Evolutionary conservation across 176 grass and related monocot species (phyloP).

Genomic region (Phyllostachys edulis): DNA sequence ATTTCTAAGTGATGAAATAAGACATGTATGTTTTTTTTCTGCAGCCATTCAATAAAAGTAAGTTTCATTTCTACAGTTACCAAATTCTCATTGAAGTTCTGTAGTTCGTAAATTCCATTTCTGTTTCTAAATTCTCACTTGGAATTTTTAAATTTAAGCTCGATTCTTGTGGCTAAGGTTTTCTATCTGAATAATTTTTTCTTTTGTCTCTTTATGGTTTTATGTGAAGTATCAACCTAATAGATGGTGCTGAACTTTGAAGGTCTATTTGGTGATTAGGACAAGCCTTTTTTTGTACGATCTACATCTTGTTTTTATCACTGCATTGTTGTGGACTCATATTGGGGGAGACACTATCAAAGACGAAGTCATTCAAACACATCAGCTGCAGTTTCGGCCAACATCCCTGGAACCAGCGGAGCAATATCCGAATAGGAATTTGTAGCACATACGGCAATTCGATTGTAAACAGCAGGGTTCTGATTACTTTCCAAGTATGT

Average conservation of each 20-base stretch:
- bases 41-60: constrained; percentile 34
- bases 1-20: constrained; percentile 45
- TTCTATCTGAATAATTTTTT: not conserved
- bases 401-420: too few species aligned
- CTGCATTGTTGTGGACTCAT: too few species aligned
- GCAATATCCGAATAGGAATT: too few species aligned
- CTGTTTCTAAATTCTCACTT: not conserved
- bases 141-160: not conserved
- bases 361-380: too few species aligned
- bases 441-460: too few species aligned
- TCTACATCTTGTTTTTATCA: not conserved
- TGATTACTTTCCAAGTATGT: too few species aligned
- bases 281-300: constrained; percentile 3
- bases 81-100: not conserved
- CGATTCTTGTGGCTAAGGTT: not conserved
- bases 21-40: not conserved
- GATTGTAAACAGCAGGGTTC: too few species aligned
- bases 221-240: constrained; percentile 2
- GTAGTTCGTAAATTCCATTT: not conserved
- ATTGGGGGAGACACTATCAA: too few species aligned
- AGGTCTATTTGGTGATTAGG: not conserved
- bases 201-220: not conserved
- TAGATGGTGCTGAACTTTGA: not conserved
- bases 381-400: too few species aligned
- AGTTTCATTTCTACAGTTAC: not conserved